Evolutionary conservation across 2,329 filamentous ascomycete species (phyloP).

Genomic region (Sclerotinia borealis): DNA sequence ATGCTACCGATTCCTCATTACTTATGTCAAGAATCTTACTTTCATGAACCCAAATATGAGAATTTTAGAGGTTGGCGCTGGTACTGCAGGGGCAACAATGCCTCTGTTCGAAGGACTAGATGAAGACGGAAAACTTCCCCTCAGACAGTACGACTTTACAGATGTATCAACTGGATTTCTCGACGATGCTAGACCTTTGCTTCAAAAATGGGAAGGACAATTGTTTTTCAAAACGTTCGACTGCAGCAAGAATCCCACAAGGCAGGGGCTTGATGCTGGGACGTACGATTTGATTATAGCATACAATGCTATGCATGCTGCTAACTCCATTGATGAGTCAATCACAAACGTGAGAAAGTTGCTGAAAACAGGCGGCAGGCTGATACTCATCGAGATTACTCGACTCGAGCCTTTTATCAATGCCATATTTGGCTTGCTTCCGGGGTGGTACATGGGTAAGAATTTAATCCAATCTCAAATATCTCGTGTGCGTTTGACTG

Average conservation of each 20-base stretch:
- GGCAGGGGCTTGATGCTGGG: constrained; percentile 33
- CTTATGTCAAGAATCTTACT: neutral
- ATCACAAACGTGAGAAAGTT: constrained; percentile 28
- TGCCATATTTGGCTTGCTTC: constrained; percentile 28
- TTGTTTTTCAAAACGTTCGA: constrained; percentile 25
- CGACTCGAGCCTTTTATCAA: constrained; percentile 20
- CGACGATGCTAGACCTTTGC: neutral
- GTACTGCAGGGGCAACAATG: neutral
- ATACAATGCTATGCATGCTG: constrained; percentile 24
- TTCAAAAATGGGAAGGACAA: neutral
- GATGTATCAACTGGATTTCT: neutral
- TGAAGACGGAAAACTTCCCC: neutral
- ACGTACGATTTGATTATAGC: constrained; percentile 28
- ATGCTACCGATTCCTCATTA: neutral
- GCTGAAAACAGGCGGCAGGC: constrained; percentile 28
- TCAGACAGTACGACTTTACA: constrained; percentile 1
- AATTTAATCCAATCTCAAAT: neutral
- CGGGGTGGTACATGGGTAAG: constrained; percentile 29
- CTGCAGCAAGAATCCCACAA: constrained; percentile 28
- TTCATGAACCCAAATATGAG: constrained; percentile 27
- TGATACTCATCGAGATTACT: constrained; percentile 28
- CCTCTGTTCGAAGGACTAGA: neutral
- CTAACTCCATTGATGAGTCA: constrained; percentile 19
- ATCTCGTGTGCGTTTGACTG: neutral
- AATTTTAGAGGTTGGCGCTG: constrained; percentile 30